Evolutionary conservation across 2,329 filamentous ascomycete genomes (phyloP).

Genomic region (Lachnellula willkommii): DNA sequence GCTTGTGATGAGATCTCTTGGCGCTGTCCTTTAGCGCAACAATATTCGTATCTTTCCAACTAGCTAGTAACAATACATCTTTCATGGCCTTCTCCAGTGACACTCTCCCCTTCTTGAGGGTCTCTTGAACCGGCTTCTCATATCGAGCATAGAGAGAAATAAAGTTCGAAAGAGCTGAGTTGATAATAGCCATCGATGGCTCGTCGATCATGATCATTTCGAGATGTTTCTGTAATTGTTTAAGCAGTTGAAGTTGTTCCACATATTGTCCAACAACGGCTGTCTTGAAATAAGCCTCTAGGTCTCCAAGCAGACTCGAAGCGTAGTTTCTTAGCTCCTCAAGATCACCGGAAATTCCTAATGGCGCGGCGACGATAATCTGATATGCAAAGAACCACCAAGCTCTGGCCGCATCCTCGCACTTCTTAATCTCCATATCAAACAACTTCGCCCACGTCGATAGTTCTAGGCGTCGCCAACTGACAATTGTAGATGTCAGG

Average conservation of each 20-base stretch:
- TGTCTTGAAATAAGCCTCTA: constrained; percentile 72
- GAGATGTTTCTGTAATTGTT: constrained; percentile 60
- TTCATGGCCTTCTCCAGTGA: constrained; percentile 87
- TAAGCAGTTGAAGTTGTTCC: constrained; percentile 66
- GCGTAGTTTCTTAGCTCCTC: constrained; percentile 59
- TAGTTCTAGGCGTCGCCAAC: constrained; percentile 86
- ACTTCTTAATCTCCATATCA: constrained; percentile 74
- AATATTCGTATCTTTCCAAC: constrained; percentile 98
- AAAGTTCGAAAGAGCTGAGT: constrained; percentile 68
- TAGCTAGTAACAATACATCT: constrained; percentile 86
- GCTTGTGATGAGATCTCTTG: constrained; percentile 80
- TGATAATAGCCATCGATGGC: constrained; percentile 51
- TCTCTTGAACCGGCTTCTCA: constrained; percentile 57
- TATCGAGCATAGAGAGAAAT: constrained; percentile 70
- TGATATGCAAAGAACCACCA: constrained; percentile 99
- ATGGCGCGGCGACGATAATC: constrained; percentile 71
- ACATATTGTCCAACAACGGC: constrained; percentile 78
- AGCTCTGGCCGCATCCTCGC: constrained; percentile 69
- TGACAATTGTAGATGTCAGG: constrained; percentile 74
- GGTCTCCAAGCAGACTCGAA: constrained; percentile 63
- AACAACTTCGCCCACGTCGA: constrained; percentile 88
- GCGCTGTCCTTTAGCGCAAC: constrained; percentile 83
- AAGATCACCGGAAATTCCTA: constrained; percentile 56
- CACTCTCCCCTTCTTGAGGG: constrained; percentile 61
- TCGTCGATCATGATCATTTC: constrained; percentile 55